phyloP scores from a whole-genome alignment of 73 alveolate genomes.

The Symbiodinium pilosum region DNA sequence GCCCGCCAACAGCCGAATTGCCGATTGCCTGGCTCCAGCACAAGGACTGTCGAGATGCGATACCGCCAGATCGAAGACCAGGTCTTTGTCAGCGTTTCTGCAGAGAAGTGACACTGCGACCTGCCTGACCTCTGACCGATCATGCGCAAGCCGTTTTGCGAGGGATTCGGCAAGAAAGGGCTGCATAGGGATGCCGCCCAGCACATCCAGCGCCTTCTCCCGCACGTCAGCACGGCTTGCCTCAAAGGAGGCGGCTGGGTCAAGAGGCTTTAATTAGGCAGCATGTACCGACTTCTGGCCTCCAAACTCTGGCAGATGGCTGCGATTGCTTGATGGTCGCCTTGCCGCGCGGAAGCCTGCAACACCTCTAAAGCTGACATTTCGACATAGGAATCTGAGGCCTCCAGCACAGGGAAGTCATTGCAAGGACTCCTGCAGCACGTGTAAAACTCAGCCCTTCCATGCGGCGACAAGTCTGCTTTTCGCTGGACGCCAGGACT shows the following conservation, averaged over 20 bases:
- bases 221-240: background rate
- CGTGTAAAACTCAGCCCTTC: background rate
- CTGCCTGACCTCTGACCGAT: background rate
- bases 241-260: background rate
- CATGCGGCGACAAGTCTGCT: too few species aligned
- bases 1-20: background rate
- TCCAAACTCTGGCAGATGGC: background rate
- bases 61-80: background rate
- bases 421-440: background rate
- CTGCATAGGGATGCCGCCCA: background rate
- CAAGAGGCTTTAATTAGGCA: too few species aligned
- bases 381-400: background rate
- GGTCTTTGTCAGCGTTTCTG: background rate
- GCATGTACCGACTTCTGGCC: background rate
- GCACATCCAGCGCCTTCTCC: background rate
- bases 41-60: background rate
- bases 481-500: background rate
- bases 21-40: background rate
- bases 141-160: background rate
- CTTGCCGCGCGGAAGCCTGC: background rate
- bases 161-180: background rate
- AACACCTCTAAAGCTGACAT: background rate
- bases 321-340: background rate
- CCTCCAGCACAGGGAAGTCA: background rate
- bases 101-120: background rate